Base-by-base conservation (phyloP, 2,329 filamentous ascomycete genomes). In the Aspergillus tamarii region DNA sequence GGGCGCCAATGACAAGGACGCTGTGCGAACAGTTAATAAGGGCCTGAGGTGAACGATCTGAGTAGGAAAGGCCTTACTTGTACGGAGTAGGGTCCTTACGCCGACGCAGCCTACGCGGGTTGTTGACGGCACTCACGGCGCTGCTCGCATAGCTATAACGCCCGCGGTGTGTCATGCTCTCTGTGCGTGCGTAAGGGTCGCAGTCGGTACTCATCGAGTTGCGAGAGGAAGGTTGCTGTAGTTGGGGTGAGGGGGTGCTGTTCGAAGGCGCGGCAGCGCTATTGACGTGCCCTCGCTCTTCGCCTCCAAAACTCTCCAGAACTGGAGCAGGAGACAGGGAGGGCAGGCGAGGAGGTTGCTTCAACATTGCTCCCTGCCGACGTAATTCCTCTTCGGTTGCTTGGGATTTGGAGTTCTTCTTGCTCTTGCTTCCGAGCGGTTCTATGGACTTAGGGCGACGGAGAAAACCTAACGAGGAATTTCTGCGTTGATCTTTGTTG, bases 21-120 rank as follows among this genome's bases (percentile, higher is more conserved):
- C 94, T 98, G 67, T 50, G 61, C 46, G 55, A 57, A 34, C 57
- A 36, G 30, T 65, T 45, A 68, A 61, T 34, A 57, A n/a, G 11
- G 39, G 11, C 19, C 45, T 46, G 26, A 5, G 19, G 48, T 26
- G 34, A 55, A 36, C 23, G n/a, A 23, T 5, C 0, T n/a, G 11
- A 16, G 8, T 26, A 5, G 32, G 63, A 87, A 54, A 30, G 32
- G 64, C 86, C 93, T 87, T 84, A 98, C 94, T 99, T 99, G 87
- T 98, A 97, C 0, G 95, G 93, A 12, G 94, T 97, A 10, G 95
- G 95, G 75, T 99, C 95, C 84, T 97, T 98, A 82, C 95, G 90
- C 83, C 94, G 91, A 72, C 95, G 89, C 69, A 98, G 90, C 76
- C 94, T 89, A 69, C 95, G 89, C 67, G 95, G 94, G 78, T 91